Percentiles rank a stretch among this genome's conserved stretches.
phyloP scores from a whole-genome alignment of 805 yeast genomes.

The Suhomyces sp. region DNA sequence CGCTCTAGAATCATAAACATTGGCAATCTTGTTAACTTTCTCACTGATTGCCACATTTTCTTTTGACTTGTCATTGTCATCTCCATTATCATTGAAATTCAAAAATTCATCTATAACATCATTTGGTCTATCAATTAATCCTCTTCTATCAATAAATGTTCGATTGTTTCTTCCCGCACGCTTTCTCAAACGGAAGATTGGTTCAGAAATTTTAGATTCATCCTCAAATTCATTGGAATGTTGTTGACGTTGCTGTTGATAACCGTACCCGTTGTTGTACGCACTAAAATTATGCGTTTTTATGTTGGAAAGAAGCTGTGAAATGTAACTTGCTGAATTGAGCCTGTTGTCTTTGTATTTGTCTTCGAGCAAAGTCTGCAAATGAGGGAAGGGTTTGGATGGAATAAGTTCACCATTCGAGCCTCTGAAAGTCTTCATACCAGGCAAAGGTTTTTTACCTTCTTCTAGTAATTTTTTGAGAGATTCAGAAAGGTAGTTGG shows the following conservation, averaged over 20 bases:
- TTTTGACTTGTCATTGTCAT: constrained; percentile 11
- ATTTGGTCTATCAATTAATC: constrained; percentile 38
- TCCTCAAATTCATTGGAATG: constrained; percentile 15
- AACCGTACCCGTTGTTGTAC: constrained; percentile 37
- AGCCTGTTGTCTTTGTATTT: constrained; percentile 20
- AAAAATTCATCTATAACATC: constrained; percentile 40
- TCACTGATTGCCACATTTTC: constrained; percentile 4
- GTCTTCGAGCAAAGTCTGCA: constrained; percentile 37
- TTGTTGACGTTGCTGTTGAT: constrained; percentile 17
- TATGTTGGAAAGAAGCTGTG: constrained; percentile 38
- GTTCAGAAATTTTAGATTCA: constrained; percentile 41
- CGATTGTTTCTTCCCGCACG: constrained; percentile 73
- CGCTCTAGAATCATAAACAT: constrained; percentile 44
- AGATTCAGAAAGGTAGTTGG: constrained; percentile 48
- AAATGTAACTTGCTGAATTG: constrained; percentile 32
- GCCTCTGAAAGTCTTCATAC: constrained; percentile 46
- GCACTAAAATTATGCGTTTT: constrained; percentile 38
- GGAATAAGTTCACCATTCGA: constrained; percentile 49
- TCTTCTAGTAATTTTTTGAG: constrained; percentile 43
- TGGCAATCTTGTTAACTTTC: constrained; percentile 10
- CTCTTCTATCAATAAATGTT: constrained; percentile 72
- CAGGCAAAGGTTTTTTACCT: constrained; percentile 45
- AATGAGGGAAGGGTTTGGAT: constrained; percentile 47
- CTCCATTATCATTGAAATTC: constrained; percentile 34
- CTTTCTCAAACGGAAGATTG: constrained; percentile 62